Percentiles rank a stretch among this genome's conserved stretches.
Conservation (phyloP, 257 asterid species). For the Ophiorrhiza pumila region DNA sequence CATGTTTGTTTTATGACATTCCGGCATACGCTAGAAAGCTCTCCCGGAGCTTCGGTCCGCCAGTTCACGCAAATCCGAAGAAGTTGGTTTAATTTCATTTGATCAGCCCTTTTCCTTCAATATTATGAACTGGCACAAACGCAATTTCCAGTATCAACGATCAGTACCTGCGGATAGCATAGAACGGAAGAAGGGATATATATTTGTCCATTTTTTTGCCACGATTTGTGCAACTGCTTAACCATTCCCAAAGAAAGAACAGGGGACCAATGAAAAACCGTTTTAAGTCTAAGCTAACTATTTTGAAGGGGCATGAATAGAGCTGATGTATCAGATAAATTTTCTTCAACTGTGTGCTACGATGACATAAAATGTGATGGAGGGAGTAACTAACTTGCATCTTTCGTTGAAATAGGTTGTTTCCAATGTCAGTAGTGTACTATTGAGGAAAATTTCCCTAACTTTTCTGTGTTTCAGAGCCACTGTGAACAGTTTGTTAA, state of each 20-base stretch:
- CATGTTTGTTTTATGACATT: no score
- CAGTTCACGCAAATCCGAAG: no score
- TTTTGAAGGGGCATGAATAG: neutral
- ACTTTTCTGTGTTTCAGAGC: neutral
- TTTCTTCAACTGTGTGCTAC: neutral
- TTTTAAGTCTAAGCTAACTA: neutral
- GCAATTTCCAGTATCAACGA: no score
- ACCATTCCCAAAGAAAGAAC: neutral
- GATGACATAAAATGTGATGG: neutral
- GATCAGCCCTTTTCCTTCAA: no score
- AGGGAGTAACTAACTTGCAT: neutral
- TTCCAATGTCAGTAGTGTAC: neutral
- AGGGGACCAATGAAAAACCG: neutral
- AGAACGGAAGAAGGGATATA: no score
- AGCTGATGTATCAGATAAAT: neutral
- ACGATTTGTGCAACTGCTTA: neutral
- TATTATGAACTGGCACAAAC: no score
- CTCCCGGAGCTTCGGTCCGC: no score
- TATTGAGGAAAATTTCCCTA: neutral
- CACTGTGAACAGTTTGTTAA: neutral
- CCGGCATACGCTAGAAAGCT: no score
- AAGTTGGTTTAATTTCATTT: no score
- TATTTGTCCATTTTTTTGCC: neutral
- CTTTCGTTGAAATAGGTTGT: neutral
- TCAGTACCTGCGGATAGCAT: no score